These are phyloP conservation scores for Silene conica DNA, from an alignment of 148 eudicot species.

Conservation along the genomic window DNA sequence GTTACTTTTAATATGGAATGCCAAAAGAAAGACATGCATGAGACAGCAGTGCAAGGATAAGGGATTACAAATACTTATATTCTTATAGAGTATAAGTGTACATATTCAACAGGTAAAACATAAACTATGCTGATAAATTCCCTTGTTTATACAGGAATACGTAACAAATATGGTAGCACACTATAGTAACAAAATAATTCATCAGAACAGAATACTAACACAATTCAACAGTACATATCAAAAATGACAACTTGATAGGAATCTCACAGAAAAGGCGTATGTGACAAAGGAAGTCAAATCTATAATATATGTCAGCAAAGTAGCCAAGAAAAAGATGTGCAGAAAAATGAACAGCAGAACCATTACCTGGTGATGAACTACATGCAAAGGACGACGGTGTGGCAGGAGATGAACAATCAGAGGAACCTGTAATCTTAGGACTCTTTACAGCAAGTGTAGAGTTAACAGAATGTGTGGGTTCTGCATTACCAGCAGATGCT, in stretches of 20 bases:
- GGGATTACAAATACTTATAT: not conserved
- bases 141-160: too few species aligned
- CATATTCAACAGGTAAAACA: not conserved
- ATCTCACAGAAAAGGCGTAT: not conserved
- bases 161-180: too few species aligned
- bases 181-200: not conserved
- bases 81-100: not conserved
- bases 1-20: not conserved
- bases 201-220: not conserved
- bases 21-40: not conserved
- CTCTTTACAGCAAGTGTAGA: conserved; percentile 52
- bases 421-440: conserved; percentile 45
- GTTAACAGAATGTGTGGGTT: conserved; percentile 35
- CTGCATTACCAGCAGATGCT: conserved; percentile 30
- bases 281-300: not conserved
- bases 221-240: not conserved
- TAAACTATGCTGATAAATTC: too few species aligned
- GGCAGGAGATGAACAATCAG: conserved; percentile 79
- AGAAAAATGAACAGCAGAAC: not conserved
- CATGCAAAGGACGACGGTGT: conserved; percentile 79
- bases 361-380: conserved; percentile 86
- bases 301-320: not conserved
- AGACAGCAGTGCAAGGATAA: not conserved
- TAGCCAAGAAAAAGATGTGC: not conserved
- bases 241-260: not conserved